Base-by-base conservation (phyloP, 768 basidiomycete genomes). In the Russula olivacea region DNA sequence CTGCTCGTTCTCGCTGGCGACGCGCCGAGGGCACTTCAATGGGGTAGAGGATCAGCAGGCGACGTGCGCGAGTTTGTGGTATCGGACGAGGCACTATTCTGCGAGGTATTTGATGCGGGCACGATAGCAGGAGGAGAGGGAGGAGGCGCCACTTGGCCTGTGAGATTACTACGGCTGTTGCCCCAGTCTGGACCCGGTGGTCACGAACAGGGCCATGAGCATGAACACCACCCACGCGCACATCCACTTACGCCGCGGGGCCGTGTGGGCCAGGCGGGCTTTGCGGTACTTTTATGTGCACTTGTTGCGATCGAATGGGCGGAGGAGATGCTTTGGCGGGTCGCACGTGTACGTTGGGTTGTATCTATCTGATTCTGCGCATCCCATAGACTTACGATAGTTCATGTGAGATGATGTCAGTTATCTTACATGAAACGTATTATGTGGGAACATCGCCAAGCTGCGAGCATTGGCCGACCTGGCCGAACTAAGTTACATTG, bases 331-430 rank as follows among this genome's bases (percentile, higher is more conserved):
- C 28, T 61, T 28, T 56, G 61, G 61, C 38, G 30, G 2, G 6
- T 49, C 28, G 55, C 38, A 14, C 53, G 34, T 1, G 59, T 61
- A 19, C 59, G 59, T 19, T 55, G 53, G 59, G 53, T 45, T 38
- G 45, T 23, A 48, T 4, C 36, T 23, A 48, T 4, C 36, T 12
- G 12, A 36, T 12, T 12, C 36, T 0, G 36, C 12, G 36, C 12
- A 34, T 10, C 34, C 34, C 34, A 11, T 11, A 11, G 12, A 36
- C 3, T 36, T 36, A 36, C 36, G 36, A 36, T 36, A 36, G 36
- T 14, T 14, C 36, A 0, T 36, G 36, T 36, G 36, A 0, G 12
- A 12, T 4, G 12, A 36, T 36, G 36, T 36, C 36, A 34, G 36
- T 36, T 36, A 12, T 36, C 11, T 36, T 36, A 36, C 36, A 12